Conservation (phyloP, 805 yeast species). For the Lachancea sp. region DNA sequence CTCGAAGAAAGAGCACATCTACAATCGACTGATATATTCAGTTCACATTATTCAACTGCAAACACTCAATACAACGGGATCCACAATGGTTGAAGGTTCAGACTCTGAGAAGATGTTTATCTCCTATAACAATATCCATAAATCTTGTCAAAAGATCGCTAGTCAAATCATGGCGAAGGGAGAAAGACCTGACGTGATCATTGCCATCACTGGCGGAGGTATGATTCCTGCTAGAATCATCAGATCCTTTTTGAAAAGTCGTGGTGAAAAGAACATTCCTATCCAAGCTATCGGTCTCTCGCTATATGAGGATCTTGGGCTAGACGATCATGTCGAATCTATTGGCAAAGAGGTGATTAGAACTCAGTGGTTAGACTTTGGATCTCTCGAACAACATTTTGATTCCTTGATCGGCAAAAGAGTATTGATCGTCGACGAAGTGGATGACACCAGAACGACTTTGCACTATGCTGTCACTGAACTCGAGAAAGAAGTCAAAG, state of each 20-base stretch:
- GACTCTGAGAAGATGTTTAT: slow-evolving; percentile 45
- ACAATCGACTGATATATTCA: no score
- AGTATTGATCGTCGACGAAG: slow-evolving; percentile 80
- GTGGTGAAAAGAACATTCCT: slow-evolving; percentile 59
- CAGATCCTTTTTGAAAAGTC: slow-evolving; percentile 53
- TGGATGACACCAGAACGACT: slow-evolving; percentile 88
- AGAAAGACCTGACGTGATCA: slow-evolving; percentile 47
- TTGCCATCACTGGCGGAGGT: slow-evolving; percentile 73
- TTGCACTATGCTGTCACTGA: slow-evolving; percentile 78
- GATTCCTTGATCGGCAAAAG: slow-evolving; percentile 77
- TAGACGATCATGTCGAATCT: slow-evolving; percentile 37
- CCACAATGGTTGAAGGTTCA: slow-evolving; percentile 2
- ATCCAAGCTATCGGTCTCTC: slow-evolving; percentile 67
- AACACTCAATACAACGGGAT: background rate
- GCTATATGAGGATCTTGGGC: slow-evolving; percentile 51
- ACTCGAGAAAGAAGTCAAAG: slow-evolving; percentile 50
- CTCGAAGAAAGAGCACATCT: background rate
- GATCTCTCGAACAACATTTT: slow-evolving; percentile 59
- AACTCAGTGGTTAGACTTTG: slow-evolving; percentile 87
- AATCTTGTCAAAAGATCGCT: slow-evolving; percentile 69
- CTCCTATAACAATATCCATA: slow-evolving; percentile 76
- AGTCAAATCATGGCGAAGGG: slow-evolving; percentile 39
- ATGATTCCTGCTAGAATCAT: slow-evolving; percentile 63
- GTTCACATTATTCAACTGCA: background rate
- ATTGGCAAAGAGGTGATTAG: slow-evolving; percentile 78